Conservation (phyloP, 2,329 filamentous ascomycete genomes). For the Periconia digitata region DNA sequence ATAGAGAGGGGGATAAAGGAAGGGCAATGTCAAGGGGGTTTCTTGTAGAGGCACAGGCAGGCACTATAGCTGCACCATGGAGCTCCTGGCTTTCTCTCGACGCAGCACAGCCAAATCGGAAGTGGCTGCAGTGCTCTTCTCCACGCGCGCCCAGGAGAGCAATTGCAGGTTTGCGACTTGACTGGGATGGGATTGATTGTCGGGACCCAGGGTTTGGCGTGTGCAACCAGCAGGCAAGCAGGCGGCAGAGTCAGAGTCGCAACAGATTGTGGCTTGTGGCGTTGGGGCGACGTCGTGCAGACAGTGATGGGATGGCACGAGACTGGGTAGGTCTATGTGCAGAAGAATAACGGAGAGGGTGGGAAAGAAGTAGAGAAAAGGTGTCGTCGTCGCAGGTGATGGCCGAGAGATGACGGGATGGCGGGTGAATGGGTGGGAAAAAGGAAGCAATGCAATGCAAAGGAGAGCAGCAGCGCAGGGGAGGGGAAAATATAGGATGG, state of each 20-base stretch:
- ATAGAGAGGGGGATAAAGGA: background rate
- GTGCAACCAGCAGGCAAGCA: too few species aligned
- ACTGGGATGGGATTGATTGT: too few species aligned
- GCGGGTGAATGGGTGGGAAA: background rate
- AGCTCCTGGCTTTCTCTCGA: slow-evolving; percentile 17
- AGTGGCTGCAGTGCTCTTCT: slow-evolving; percentile 35
- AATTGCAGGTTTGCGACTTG: background rate
- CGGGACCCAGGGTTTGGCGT: slow-evolving; percentile 14
- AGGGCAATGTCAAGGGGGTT: slow-evolving; percentile 4
- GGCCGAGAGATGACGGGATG: slow-evolving; percentile 1
- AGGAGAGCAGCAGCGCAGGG: background rate
- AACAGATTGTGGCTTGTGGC: slow-evolving; percentile 14
- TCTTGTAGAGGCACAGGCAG: slow-evolving; percentile 18
- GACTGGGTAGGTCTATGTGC: too few species aligned
- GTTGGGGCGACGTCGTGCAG: slow-evolving; percentile 25
- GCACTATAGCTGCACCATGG: slow-evolving; percentile 22
- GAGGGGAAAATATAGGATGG: background rate
- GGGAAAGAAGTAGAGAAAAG: slow-evolving; percentile 23
- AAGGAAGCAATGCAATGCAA: slow-evolving; percentile 6
- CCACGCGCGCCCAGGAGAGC: slow-evolving; percentile 5
- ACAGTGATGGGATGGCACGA: background rate
- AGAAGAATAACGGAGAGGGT: slow-evolving; percentile 14
- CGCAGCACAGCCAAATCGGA: slow-evolving; percentile 28
- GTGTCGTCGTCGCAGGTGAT: too few species aligned
- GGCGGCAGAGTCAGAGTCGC: slow-evolving; percentile 19